These are phyloP conservation scores for Yamadazyma phyllophila DNA, from an alignment of 805 yeast species.

Conservation along the genomic window DNA sequence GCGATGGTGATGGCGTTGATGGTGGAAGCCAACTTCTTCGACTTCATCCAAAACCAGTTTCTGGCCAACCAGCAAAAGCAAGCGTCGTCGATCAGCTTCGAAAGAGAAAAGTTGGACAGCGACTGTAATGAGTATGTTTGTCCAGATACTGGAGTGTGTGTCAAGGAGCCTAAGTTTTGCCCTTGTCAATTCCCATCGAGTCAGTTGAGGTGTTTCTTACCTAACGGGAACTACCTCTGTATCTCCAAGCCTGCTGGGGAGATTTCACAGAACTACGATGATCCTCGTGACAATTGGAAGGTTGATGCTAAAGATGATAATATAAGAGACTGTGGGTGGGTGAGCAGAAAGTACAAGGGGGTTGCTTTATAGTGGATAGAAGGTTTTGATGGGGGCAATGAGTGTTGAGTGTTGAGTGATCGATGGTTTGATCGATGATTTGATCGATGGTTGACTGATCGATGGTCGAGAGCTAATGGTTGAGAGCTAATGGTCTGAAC, in stretches of 20 bases:
- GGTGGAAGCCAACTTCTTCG: constrained; percentile 30
- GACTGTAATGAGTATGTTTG: constrained; percentile 72
- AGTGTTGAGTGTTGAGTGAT: too few species aligned
- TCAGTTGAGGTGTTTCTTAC: constrained; percentile 76
- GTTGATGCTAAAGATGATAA: constrained; percentile 51
- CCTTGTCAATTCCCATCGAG: constrained; percentile 90
- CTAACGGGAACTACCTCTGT: constrained; percentile 71
- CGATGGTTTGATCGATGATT: too few species aligned
- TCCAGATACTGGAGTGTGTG: constrained; percentile 81
- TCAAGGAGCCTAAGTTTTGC: constrained; percentile 63
- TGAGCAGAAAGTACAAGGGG: constrained; percentile 54
- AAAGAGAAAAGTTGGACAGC: constrained; percentile 33
- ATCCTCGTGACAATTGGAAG: constrained; percentile 45
- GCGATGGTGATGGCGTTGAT: not conserved
- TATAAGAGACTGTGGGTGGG: constrained; percentile 83
- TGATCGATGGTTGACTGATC: too few species aligned
- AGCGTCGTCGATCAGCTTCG: constrained; percentile 25
- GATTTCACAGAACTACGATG: constrained; percentile 28
- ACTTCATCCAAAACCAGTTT: constrained; percentile 29
- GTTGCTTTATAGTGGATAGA: not conserved
- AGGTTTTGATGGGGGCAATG: too few species aligned
- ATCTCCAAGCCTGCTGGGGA: constrained; percentile 73
- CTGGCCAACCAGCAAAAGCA: constrained; percentile 15
- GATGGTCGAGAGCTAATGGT: too few species aligned
- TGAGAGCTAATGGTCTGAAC: too few species aligned